Base-by-base conservation (phyloP, 2,329 filamentous ascomycete species). In the Phaeosphaeriaceae sp. region DNA sequence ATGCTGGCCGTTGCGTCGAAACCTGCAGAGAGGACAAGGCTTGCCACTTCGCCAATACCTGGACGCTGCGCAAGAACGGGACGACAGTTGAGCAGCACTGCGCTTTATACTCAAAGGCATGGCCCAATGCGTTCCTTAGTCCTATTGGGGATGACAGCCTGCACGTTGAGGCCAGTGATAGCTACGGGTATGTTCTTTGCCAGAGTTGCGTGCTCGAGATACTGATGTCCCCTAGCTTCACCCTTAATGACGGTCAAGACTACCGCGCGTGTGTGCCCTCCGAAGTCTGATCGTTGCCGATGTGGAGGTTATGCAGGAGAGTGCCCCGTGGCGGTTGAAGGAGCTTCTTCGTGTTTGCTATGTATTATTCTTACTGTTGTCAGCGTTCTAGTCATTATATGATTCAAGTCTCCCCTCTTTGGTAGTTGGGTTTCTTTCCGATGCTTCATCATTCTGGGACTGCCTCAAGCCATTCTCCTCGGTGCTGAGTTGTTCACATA, bases 21-120 rank as follows among this genome's bases (percentile, higher is more conserved):
- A 61, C 62, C 24, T 76, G 70, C 54, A 58, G 54, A 24, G 48
- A 49, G 6, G 53, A 63, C 51, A 42, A 22, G 13, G 46, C 65
- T 11, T 77, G 73, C 67, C 66, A 67, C 36, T 76, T 73, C 62
- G 71, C 70, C 63, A 74, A 76, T 54, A 73, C 73, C 2, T 75
- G 76, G 56, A 49, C 75, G 13, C 56, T 76, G n/a, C 58, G 67
- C 36, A 68, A 69, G 49, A 65, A 73, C 50, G 56, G 57, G 1
- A 57, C 60, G 31, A 51, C 60, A 22, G 54, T 58, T 49, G 33
- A 63, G 7, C 71, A 76, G 56, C 70, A 71, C 61, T 75, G 73
- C 57, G 52, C 66, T 41, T 51, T 67, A 53, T 63, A 59, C 31
- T 36, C 31, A 15, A 36, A 36, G 31, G 13, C 9, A 3, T 36